These are phyloP conservation scores for Globisporangium megalacanthum DNA, from an alignment of 352 stramenopile species.

Conservation along the genomic window DNA sequence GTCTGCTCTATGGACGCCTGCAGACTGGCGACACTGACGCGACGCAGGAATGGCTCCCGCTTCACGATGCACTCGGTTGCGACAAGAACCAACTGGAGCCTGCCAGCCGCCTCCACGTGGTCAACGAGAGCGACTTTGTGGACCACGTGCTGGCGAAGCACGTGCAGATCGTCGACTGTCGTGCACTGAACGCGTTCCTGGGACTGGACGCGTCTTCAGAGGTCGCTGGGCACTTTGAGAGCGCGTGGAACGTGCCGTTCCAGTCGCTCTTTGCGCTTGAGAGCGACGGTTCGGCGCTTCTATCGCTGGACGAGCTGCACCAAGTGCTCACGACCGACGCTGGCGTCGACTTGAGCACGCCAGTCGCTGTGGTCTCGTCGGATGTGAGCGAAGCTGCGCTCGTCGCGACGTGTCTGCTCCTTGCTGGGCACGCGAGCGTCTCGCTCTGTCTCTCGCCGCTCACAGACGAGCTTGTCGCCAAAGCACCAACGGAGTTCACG, in stretches of 20 bases:
- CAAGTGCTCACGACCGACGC: conserved; percentile 32
- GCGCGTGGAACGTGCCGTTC: conserved; percentile 49
- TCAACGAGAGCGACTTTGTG: conserved; percentile 21
- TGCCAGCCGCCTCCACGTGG: conserved; percentile 18
- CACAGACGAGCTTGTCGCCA: conserved; percentile 29
- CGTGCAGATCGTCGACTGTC: conserved; percentile 49
- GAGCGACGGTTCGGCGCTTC: conserved; percentile 25
- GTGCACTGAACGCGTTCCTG: conserved; percentile 40
- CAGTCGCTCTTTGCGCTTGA: conserved; percentile 32
- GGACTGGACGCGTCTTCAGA: conserved; percentile 28
- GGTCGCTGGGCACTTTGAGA: conserved; percentile 51
- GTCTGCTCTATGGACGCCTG: not conserved
- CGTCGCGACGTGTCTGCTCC: conserved; percentile 48
- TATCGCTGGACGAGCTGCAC: conserved; percentile 30
- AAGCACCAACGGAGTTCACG: conserved; percentile 30
- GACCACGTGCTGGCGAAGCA: conserved; percentile 24
- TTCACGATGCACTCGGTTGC: conserved; percentile 39
- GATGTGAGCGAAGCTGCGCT: conserved; percentile 44
- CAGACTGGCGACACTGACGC: conserved; percentile 21
- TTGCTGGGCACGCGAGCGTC: conserved; percentile 30
- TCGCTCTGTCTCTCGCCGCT: conserved; percentile 36
- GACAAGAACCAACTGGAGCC: conserved; percentile 26
- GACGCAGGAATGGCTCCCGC: conserved; percentile 25
- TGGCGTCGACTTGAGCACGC: conserved; percentile 29
- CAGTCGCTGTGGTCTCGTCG: conserved; percentile 42